A percentile compares a stretch with the other conserved stretches of the same genome.
Evolutionary conservation across 2,329 filamentous ascomycete species (phyloP).

Genomic region (Karstenula rhodostoma): DNA sequence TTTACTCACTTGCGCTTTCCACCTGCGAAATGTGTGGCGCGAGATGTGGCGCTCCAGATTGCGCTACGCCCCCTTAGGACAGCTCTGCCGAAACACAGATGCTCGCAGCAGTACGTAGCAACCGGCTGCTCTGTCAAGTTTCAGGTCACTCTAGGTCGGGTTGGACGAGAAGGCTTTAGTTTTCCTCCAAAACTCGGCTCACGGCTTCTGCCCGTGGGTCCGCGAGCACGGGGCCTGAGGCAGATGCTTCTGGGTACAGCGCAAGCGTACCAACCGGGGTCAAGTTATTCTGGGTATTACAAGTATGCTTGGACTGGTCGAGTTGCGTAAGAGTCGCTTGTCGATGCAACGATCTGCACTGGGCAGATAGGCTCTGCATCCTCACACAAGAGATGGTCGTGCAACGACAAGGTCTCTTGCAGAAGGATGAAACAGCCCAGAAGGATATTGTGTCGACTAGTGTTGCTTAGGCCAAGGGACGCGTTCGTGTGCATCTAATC

Average conservation of each 20-base stretch:
- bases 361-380: neutral
- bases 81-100: constrained; percentile 11
- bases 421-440: neutral
- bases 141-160: neutral
- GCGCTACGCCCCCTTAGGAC: constrained; percentile 16
- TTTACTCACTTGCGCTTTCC: constrained; percentile 2
- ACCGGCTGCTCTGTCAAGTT: constrained; percentile 11
- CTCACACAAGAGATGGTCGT: neutral
- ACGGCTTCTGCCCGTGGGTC: neutral
- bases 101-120: constrained; percentile 23
- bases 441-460: neutral
- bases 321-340: neutral
- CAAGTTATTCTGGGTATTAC: neutral
- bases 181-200: neutral
- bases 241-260: neutral
- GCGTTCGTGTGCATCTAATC: neutral
- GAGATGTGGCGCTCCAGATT: constrained; percentile 16
- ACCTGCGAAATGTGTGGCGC: constrained; percentile 15
- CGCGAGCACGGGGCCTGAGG: neutral
- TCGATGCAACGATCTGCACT: neutral
- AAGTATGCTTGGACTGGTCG: neutral
- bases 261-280: neutral
- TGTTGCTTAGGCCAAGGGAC: neutral
- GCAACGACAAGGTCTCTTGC: neutral
- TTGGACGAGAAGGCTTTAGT: neutral